Evolutionary conservation across 2,329 filamentous ascomycete species (phyloP), one percentile per base, ranked within the genome.

Genomic region (Davidsoniella eucalypti): DNA sequence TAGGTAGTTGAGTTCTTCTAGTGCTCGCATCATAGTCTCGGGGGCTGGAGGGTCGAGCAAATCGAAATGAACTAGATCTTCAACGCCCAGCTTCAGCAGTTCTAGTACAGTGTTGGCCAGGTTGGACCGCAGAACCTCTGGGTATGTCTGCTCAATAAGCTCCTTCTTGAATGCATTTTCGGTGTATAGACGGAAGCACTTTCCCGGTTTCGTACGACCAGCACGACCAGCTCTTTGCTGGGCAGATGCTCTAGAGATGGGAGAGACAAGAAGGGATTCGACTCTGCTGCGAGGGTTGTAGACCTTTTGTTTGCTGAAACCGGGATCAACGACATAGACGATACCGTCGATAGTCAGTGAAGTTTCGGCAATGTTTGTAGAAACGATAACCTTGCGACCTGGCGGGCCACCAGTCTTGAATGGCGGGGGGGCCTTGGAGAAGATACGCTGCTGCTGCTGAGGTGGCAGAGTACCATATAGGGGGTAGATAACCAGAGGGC

Each of bases 251-350:
- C 95, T 96, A 53, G 88, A 96, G 58, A 98, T 96, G 18, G 92
- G 88, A 2, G 92, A 95, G 4, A 98, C 90, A n/a, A 98, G 73
- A 6, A 98, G 75, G 1, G 92, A 96, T 67, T 98, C 92, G 56
- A 98, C 88, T 64, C 92, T 81, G 58, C 94, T 93, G 54, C 92
- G 81, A 18, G 92, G 90, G 65, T 98, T 96, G 72, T 96, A 98
- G 55, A 96, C 92, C 67, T 96, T 98, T 61, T 98, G 92, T 70
- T 98, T 98, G 69, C 87, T 94, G 70, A 98, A 98, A 36, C 92
- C 92, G 2, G 92, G 90, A 61, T 98, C 92, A n/a, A 98, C 90
- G 33, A 98, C 92, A 61, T 95, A 98, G 36, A 98, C 92, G 56
- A 98, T 98, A 63, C 92, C 92, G 61, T 98, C 92, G 54, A 98